Percentiles rank a stretch among this genome's conserved stretches.
phyloP scores from a whole-genome alignment of 1,284 basidiomycete species.

The Meira miltonrushii region DNA sequence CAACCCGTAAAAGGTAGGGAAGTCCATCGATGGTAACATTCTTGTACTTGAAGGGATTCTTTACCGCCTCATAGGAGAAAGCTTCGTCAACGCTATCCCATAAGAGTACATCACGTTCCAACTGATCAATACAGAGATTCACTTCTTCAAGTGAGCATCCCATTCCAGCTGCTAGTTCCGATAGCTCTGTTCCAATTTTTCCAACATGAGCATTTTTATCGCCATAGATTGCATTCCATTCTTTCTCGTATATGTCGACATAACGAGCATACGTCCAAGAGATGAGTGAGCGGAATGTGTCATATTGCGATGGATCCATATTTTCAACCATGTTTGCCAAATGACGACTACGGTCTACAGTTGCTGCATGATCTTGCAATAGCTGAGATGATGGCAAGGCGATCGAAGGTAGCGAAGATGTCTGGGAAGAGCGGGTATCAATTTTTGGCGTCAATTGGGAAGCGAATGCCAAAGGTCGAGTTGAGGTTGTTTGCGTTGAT shows the following conservation, averaged over 20 bases:
- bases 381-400: not conserved
- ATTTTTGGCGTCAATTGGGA: not conserved
- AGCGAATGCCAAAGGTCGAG: not conserved
- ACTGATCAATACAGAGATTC: not conserved
- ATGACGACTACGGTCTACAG: not conserved
- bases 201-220: not conserved
- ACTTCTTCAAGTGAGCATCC: not conserved
- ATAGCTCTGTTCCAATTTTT: not conserved
- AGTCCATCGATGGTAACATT: slow-evolving; percentile 2
- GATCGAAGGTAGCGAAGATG: not conserved
- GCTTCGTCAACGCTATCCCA: not conserved
- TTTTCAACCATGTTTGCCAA: slow-evolving; percentile 1
- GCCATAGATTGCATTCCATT: slow-evolving; percentile 3
- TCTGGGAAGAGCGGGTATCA: not conserved
- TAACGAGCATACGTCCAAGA: slow-evolving; percentile 1
- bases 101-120: not conserved
- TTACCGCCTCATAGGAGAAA: not conserved
- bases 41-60: not conserved
- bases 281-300: slow-evolving; percentile 3
- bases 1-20: not conserved
- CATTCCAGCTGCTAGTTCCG: not conserved
- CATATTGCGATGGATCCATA: slow-evolving; percentile 4
- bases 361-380: too few species aligned
- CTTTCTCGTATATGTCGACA: slow-evolving; percentile 1
- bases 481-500: not conserved